Conservation (phyloP, 1,284 basidiomycete genomes). For the Termitomyces sp. region DNA sequence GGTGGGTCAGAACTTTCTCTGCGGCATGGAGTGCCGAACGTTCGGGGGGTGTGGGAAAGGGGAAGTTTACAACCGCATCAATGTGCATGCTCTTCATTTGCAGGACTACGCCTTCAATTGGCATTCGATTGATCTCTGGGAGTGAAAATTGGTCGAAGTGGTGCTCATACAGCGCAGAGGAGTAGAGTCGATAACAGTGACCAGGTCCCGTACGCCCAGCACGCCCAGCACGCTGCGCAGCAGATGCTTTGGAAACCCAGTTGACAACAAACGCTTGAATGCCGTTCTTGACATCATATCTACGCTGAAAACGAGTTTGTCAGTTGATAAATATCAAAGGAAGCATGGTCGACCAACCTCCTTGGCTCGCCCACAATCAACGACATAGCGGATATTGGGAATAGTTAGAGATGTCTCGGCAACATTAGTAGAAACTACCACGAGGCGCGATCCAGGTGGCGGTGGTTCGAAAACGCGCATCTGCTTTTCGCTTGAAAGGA, state of each 20-base stretch:
- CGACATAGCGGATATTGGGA: constrained; percentile 96
- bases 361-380: constrained; percentile 95
- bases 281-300: constrained; percentile 92
- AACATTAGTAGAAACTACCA: constrained; percentile 97
- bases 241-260: constrained; percentile 95
- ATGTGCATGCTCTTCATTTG: constrained; percentile 99
- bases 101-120: constrained; percentile 94
- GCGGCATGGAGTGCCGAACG: constrained; percentile 74
- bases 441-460: constrained; percentile 80
- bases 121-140: constrained; percentile 94
- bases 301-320: constrained; percentile 61
- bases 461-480: constrained; percentile 94
- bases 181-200: constrained; percentile 90
- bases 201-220: constrained; percentile 95
- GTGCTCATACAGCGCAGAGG: constrained; percentile 86
- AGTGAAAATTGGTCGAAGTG: constrained; percentile 84
- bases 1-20: constrained; percentile 74
- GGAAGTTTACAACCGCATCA: constrained; percentile 94
- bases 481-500: constrained; percentile 94
- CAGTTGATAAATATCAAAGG: constrained; percentile 7
- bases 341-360: constrained; percentile 52
- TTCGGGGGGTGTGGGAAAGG: constrained; percentile 96
- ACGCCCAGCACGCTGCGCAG: constrained; percentile 89
- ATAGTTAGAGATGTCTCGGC: constrained; percentile 98
- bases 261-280: constrained; percentile 97